A percentile compares a stretch with the other conserved stretches of the same genome.
Evolutionary conservation across 164 flowering plant genomes (phyloP).

Genomic region (Tetracentron sinense): DNA sequence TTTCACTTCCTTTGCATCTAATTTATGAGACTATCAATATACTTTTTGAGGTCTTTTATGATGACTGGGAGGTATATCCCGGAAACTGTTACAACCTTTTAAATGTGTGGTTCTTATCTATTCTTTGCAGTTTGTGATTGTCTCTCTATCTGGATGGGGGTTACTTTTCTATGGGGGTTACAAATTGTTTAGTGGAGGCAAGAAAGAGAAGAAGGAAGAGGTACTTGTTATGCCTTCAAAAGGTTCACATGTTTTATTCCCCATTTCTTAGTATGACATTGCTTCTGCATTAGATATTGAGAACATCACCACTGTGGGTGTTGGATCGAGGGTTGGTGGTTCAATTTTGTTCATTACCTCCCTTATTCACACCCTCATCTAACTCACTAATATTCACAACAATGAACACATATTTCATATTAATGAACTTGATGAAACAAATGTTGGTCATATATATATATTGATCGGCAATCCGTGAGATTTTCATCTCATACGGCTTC

Average conservation of each 20-base stretch:
- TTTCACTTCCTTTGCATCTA: not conserved
- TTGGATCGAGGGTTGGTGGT: not conserved
- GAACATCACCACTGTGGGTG: not conserved
- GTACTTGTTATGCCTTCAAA: slow-evolving; percentile 29
- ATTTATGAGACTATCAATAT: not conserved
- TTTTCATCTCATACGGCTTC: no score
- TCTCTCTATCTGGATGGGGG: slow-evolving; percentile 55
- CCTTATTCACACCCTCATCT: not conserved
- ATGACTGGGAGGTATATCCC: not conserved
- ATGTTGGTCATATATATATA: no score
- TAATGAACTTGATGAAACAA: no score
- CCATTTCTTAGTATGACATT: not conserved
- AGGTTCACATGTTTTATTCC: not conserved
- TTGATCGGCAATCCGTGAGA: no score
- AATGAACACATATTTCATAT: not conserved
- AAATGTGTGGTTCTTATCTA: slow-evolving; percentile 16
- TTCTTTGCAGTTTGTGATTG: slow-evolving; percentile 68
- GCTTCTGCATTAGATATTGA: no score
- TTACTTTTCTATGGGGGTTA: slow-evolving; percentile 45
- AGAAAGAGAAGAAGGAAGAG: slow-evolving; percentile 65
- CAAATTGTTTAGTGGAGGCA: slow-evolving; percentile 43
- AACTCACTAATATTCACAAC: not conserved
- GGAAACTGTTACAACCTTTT: not conserved
- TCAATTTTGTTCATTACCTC: not conserved
- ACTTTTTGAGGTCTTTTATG: not conserved